Evolutionary conservation across 1,284 basidiomycete species (phyloP).

Genomic region (Lignosus rhinocerotis): DNA sequence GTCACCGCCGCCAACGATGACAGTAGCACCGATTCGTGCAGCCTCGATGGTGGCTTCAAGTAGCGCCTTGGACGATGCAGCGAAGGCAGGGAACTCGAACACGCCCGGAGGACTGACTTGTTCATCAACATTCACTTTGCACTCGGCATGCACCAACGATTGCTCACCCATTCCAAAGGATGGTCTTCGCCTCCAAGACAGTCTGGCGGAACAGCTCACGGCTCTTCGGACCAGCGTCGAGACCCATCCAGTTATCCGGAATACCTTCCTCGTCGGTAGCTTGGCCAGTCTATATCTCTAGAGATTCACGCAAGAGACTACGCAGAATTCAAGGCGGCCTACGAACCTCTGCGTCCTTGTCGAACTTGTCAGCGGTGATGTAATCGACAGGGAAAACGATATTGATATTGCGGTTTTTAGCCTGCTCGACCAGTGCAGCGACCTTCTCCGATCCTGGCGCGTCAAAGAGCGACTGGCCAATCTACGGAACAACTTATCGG

Average conservation of each 20-base stretch:
- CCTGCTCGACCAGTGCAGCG: conserved; percentile 84
- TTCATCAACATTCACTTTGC: neutral
- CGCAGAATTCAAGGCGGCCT: neutral
- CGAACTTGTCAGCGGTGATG: conserved; percentile 93
- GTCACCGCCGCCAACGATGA: conserved; percentile 94
- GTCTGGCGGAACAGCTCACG: conserved; percentile 79
- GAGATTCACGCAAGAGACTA: neutral
- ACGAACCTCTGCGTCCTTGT: conserved; percentile 83
- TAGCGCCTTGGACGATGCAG: conserved; percentile 82
- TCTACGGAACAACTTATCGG: conserved; percentile 45
- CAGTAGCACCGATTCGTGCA: conserved; percentile 83
- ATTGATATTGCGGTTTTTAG: conserved; percentile 92
- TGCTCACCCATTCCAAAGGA: conserved; percentile 93
- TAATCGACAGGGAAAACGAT: conserved; percentile 96
- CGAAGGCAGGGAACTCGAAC: conserved; percentile 95
- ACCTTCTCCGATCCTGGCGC: conserved; percentile 90
- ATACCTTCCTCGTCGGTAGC: conserved; percentile 88
- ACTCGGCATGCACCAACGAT: neutral
- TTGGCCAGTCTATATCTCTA: conserved; percentile 59
- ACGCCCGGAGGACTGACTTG: conserved; percentile 86
- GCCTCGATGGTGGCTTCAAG: conserved; percentile 90
- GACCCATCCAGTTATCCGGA: conserved; percentile 93
- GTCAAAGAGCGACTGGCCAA: conserved; percentile 96
- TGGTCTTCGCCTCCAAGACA: conserved; percentile 90
- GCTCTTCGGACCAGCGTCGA: conserved; percentile 86